Evolutionary conservation across 140 eudicot species (phyloP).

Genomic region (Cichorium intybus): DNA sequence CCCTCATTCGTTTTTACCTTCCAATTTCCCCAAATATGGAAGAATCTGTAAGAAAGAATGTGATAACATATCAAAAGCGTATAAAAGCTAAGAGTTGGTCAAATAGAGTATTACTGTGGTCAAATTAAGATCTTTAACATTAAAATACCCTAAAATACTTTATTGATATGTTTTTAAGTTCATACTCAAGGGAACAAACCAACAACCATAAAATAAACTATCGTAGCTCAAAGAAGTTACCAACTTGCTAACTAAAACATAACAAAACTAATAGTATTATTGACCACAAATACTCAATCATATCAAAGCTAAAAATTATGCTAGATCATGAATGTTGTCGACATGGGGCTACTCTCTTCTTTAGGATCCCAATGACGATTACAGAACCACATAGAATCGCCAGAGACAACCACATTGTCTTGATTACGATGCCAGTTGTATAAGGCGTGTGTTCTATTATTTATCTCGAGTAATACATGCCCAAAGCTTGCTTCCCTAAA

Average conservation of each 20-base stretch:
- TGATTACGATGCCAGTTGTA: constrained; percentile 56
- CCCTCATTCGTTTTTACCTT: no score
- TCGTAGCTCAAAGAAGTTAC: not conserved
- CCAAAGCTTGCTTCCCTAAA: no score
- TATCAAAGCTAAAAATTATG: not conserved
- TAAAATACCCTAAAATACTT: no score
- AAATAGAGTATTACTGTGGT: no score
- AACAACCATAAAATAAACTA: not conserved
- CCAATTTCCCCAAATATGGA: no score
- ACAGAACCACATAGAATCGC: constrained; percentile 43
- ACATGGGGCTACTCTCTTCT: constrained; percentile 29
- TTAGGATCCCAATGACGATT: constrained; percentile 40
- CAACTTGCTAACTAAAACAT: not conserved
- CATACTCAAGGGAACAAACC: not conserved
- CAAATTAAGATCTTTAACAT: no score
- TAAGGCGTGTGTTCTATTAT: constrained; percentile 45
- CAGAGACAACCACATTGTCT: constrained; percentile 31
- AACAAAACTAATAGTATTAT: not conserved
- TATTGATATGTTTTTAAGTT: not conserved
- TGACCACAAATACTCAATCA: not conserved
- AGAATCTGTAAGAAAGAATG: no score
- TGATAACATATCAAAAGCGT: no score
- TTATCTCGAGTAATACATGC: constrained; percentile 45
- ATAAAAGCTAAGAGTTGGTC: no score
- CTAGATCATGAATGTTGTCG: not conserved